Base-by-base conservation (phyloP, 352 stramenopile genomes). In the Pythium grandisporangium region DNA sequence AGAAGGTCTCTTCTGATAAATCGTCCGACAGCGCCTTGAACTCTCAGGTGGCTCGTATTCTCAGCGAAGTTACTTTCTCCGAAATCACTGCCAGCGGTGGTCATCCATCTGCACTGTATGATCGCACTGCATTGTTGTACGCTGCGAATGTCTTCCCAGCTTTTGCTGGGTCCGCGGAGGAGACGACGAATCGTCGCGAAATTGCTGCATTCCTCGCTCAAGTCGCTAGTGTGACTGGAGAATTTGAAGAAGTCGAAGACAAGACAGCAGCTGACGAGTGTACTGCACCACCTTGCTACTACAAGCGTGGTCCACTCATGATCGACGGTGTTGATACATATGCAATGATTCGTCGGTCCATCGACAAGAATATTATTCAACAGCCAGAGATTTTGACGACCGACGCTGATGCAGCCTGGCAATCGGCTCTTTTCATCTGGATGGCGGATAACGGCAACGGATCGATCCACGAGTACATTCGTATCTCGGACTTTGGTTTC, bases 161-260 rank as follows among this genome's bases (percentile, higher is more conserved):
- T 17, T 58, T 58, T 41, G 51, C 51, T 29, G 41, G 30, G 29
- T 29, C 51, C n/a, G 36, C 42, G 30, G 27, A 53, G 8, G 43
- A 37, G 16, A 30, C 10, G 19, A 30, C n/a, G 6, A 42, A 42
- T 24, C 17, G 23, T 23, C 42, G 30, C 12, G 42, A 50, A 33
- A 5, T 50, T n/a, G 42, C 42, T 50, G 42, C 42, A 5, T 50
- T 50, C 22, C 33, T 50, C 25, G 19, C 42, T 20, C 42, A 50
- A 5, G 32, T 42, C 10, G 10, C 42, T 13, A 32, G 23, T 5
- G 30, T 16, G 7, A 35, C 32, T 10, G 20, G 34, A 5, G 42
- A 50, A 30, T 50, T 50, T 24, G 6, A 22, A 22, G 14, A 20
- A 14, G 23, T 44, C 12, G 51, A 58, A 38, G 51, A 58, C n/a